Conservation (phyloP, 768 basidiomycete species). For the Crassisporium funariophilum region DNA sequence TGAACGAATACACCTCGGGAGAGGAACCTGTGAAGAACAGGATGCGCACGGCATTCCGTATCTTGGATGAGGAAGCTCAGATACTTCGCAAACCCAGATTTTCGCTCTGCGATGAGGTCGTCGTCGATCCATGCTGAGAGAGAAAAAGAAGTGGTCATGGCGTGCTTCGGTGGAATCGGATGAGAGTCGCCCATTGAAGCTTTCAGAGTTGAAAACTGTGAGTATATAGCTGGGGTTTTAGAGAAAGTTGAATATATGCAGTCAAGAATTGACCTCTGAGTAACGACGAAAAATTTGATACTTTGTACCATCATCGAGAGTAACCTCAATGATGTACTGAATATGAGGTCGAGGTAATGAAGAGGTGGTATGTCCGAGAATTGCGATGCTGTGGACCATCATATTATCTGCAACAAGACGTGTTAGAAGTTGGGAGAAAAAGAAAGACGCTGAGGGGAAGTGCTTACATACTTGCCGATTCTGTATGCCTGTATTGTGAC, state of each 20-base stretch:
- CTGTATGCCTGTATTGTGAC: not conserved
- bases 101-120: conserved; percentile 50
- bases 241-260: conserved; percentile 19
- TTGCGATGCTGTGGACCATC: conserved; percentile 7
- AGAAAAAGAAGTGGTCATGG: conserved; percentile 43
- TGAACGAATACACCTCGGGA: conserved; percentile 23
- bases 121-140: conserved; percentile 58
- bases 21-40: conserved; percentile 40
- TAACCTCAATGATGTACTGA: conserved; percentile 19
- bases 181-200: conserved; percentile 36
- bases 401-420: too few species aligned
- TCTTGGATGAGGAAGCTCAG: conserved; percentile 38
- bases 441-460: too few species aligned
- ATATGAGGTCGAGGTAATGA: conserved; percentile 19
- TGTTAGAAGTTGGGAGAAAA: not conserved
- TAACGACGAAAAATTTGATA: conserved; percentile 19
- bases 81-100: conserved; percentile 44
- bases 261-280: conserved; percentile 13
- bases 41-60: conserved; percentile 32
- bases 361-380: conserved; percentile 18
- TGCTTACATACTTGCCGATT: not conserved
- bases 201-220: conserved; percentile 37
- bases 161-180: conserved; percentile 49
- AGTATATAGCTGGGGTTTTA: not conserved
- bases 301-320: conserved; percentile 13